A percentile compares a stretch with the other conserved stretches of the same genome.
phyloP scores from a whole-genome alignment of 106 monocot species.

The Platanthera zijinensis region DNA sequence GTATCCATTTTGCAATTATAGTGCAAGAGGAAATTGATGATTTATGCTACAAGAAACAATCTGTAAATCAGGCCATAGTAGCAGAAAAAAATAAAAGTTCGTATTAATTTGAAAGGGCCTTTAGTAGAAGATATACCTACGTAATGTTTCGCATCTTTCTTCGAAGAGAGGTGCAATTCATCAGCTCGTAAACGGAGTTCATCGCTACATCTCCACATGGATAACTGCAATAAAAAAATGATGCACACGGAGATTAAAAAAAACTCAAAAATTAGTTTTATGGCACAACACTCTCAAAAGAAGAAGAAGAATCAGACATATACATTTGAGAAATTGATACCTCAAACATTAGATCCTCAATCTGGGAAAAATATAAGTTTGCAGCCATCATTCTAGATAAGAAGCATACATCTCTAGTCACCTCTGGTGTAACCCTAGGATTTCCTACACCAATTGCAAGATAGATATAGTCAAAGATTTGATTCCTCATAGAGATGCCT shows the following conservation, averaged over 20 bases:
- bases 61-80: not conserved
- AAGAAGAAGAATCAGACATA: not conserved
- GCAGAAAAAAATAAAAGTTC: not conserved
- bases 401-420: slow-evolving; percentile 86
- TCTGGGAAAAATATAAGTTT: slow-evolving; percentile 79
- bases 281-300: not conserved
- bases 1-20: no score
- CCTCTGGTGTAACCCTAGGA: slow-evolving; percentile 87
- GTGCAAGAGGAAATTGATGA: not conserved
- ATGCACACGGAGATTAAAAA: not conserved
- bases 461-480: not conserved
- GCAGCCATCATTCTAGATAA: slow-evolving; percentile 91
- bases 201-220: slow-evolving; percentile 29
- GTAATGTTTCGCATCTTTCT: slow-evolving; percentile 31
- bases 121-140: slow-evolving; percentile 13
- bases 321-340: slow-evolving; percentile 21
- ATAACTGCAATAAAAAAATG: slow-evolving; percentile 10
- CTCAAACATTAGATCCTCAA: slow-evolving; percentile 93
- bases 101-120: not conserved
- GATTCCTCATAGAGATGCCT: not conserved
- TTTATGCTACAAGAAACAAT: not conserved
- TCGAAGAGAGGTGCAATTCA: slow-evolving; percentile 15
- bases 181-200: slow-evolving; percentile 19
- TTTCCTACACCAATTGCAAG: slow-evolving; percentile 38
- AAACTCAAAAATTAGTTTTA: not conserved